Evolutionary conservation across 179 eudicot species (phyloP).

Genomic region (Silene vulgaris): DNA sequence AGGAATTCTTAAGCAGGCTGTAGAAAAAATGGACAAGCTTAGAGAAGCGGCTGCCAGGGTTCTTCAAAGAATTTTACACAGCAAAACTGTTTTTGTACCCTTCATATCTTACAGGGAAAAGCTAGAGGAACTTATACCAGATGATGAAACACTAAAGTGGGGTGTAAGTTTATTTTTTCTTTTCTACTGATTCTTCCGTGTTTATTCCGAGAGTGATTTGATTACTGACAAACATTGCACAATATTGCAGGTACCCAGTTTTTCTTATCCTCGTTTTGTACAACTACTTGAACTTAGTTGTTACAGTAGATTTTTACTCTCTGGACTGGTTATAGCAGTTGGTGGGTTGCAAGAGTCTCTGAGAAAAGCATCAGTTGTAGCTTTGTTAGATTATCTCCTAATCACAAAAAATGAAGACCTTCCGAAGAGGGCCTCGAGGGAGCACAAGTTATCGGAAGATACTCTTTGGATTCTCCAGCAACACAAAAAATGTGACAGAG

Average conservation of each 20-base stretch:
- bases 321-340: constrained; percentile 80
- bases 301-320: constrained; percentile 65
- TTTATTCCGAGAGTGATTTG: constrained; percentile 9
- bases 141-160: constrained; percentile 57
- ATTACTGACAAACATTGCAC: constrained; percentile 14
- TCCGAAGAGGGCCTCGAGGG: constrained; percentile 38
- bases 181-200: constrained; percentile 10
- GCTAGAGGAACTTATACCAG: constrained; percentile 51
- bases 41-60: constrained; percentile 83
- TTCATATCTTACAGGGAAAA: constrained; percentile 62
- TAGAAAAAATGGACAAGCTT: constrained; percentile 90
- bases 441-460: constrained; percentile 52
- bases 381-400: constrained; percentile 74
- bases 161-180: constrained; percentile 48
- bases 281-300: constrained; percentile 64
- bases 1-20: constrained; percentile 80
- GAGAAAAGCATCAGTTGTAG: constrained; percentile 69
- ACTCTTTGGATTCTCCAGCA: constrained; percentile 82
- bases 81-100: constrained; percentile 49
- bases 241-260: constrained; percentile 68
- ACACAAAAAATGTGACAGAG: constrained; percentile 77
- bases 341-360: constrained; percentile 93
- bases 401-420: constrained; percentile 28
- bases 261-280: constrained; percentile 70
- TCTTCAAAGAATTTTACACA: constrained; percentile 73